Conservation (phyloP, 2,329 filamentous ascomycete genomes). For the Alternaria sp. region DNA sequence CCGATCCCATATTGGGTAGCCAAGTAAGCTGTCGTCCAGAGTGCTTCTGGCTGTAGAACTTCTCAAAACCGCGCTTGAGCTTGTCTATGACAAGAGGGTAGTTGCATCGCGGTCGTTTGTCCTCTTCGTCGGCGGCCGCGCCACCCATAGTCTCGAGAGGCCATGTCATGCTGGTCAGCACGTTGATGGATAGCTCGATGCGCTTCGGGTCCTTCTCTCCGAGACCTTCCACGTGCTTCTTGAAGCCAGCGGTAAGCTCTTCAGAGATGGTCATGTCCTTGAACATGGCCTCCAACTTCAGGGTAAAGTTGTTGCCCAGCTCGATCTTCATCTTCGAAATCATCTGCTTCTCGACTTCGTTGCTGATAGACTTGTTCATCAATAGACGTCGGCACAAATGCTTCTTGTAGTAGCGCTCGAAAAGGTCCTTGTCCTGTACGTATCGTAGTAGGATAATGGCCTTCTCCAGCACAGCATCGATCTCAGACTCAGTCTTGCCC, state of each 20-base stretch:
- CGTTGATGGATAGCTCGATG: conserved; percentile 82
- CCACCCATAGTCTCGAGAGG: conserved; percentile 84
- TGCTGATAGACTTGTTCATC: conserved; percentile 87
- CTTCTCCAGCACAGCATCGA: conserved; percentile 85
- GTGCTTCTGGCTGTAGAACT: conserved; percentile 86
- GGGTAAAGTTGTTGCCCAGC: conserved; percentile 90
- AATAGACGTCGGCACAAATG: conserved; percentile 88
- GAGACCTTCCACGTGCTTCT: conserved; percentile 69
- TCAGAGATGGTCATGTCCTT: conserved; percentile 90
- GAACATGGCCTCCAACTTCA: conserved; percentile 96
- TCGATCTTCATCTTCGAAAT: conserved; percentile 97
- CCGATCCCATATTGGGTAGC: conserved; percentile 78
- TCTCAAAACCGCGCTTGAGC: conserved; percentile 84
- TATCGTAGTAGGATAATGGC: conserved; percentile 89
- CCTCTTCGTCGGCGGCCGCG: conserved; percentile 60
- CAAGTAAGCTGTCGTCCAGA: conserved; percentile 89
- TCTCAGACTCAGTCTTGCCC: conserved; percentile 87
- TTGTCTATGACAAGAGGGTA: conserved; percentile 78
- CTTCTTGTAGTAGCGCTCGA: conserved; percentile 98
- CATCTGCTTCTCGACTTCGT: conserved; percentile 94
- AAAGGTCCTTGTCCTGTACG: conserved; percentile 89
- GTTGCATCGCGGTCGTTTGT: conserved; percentile 64
- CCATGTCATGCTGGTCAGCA: conserved; percentile 95
- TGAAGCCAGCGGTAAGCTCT: conserved; percentile 81
- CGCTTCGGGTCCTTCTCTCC: conserved; percentile 66